Evolutionary conservation across 2,329 filamentous ascomycete species (phyloP).

Genomic region (Ophiostoma quercus): DNA sequence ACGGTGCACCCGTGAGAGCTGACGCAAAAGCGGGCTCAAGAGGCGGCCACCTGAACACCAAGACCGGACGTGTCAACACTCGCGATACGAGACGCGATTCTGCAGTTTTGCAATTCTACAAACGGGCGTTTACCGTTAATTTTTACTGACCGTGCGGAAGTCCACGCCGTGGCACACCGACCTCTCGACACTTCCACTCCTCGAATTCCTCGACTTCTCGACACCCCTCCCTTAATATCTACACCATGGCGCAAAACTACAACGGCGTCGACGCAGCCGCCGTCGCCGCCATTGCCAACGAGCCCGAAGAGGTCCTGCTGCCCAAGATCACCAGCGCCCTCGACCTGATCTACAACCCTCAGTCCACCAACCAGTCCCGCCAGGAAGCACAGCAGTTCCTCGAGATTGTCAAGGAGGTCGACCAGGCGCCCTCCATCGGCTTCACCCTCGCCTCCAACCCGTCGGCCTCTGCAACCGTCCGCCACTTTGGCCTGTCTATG

Average conservation of each 20-base stretch:
- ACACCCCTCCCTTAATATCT: not conserved
- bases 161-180: slow-evolving; percentile 2
- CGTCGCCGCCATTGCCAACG: slow-evolving; percentile 17
- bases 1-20: slow-evolving; percentile 15
- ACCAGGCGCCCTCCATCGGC: slow-evolving; percentile 77
- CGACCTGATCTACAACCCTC: slow-evolving; percentile 77
- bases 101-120: not conserved
- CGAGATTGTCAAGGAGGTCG: slow-evolving; percentile 73
- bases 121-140: no score
- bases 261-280: not conserved
- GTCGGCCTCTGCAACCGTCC: slow-evolving; percentile 71
- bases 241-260: slow-evolving; percentile 5
- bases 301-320: slow-evolving; percentile 39
- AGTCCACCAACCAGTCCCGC: slow-evolving; percentile 74
- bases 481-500: slow-evolving; percentile 89
- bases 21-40: slow-evolving; percentile 15
- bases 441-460: slow-evolving; percentile 74
- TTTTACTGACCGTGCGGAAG: slow-evolving; percentile 4
- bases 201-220: not conserved
- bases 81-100: not conserved
- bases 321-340: slow-evolving; percentile 76
- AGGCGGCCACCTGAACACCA: slow-evolving; percentile 9
- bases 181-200: not conserved
- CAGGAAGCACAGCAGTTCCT: slow-evolving; percentile 80
- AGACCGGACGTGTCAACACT: not conserved